Conservation (phyloP, 2,329 filamentous ascomycete genomes). For the Teratosphaeria viscida region DNA sequence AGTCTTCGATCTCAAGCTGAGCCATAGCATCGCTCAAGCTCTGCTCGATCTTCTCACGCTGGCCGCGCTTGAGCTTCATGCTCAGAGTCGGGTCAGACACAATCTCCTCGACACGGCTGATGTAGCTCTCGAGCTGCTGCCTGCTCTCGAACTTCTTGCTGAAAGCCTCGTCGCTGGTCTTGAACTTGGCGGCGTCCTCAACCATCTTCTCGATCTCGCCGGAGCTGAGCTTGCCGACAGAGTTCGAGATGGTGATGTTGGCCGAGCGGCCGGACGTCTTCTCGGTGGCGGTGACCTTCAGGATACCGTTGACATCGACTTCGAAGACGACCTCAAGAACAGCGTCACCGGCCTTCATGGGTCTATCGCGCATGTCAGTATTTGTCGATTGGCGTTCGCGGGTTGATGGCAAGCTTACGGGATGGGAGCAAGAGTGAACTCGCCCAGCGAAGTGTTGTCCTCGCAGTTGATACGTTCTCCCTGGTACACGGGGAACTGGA, state of each 20-base stretch:
- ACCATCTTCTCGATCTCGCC: conserved; percentile 98
- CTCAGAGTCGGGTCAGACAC: conserved; percentile 92
- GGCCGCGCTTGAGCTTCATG: conserved; percentile 95
- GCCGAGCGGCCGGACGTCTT: conserved; percentile 95
- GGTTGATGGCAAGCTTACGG: background rate
- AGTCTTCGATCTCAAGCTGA: conserved; percentile 91
- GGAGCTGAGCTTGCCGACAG: conserved; percentile 93
- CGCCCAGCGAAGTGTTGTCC: conserved; percentile 94
- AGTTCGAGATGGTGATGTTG: conserved; percentile 99
- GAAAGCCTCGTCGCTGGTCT: conserved; percentile 94
- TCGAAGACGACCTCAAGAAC: conserved; percentile 98
- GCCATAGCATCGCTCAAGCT: conserved; percentile 95
- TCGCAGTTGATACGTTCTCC: conserved; percentile 94
- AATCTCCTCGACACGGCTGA: conserved; percentile 96
- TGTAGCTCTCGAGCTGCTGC: conserved; percentile 99
- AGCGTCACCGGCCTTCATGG: conserved; percentile 86
- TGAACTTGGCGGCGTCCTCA: conserved; percentile 95
- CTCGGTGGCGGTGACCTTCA: conserved; percentile 98
- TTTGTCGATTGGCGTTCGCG: background rate
- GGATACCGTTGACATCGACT: conserved; percentile 93
- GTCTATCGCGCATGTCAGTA: conserved; percentile 43
- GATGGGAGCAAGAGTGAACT: conserved; percentile 80
- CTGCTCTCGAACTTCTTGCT: conserved; percentile 98
- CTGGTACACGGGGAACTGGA: conserved; percentile 51
- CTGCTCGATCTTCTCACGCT: conserved; percentile 99